phyloP scores from a whole-genome alignment of 2,329 filamentous ascomycete species.

The Grosmannia serpens region DNA sequence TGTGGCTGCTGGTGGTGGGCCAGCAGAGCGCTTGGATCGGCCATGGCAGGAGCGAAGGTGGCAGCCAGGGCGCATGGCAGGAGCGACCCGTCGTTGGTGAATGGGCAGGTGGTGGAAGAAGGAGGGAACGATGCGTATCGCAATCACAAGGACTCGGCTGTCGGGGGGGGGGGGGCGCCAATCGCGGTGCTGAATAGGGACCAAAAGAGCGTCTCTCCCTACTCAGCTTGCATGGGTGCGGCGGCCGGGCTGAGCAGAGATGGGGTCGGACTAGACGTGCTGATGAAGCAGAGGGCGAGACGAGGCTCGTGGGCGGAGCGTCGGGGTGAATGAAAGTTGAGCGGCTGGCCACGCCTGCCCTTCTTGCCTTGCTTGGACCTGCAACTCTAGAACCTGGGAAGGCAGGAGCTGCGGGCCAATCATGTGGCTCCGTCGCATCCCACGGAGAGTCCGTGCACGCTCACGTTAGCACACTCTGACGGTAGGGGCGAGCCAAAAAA shows the following conservation, averaged over 20 bases:
- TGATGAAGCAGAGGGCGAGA: neutral
- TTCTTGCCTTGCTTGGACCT: neutral
- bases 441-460: neutral
- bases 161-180: neutral
- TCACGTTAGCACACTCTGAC: neutral
- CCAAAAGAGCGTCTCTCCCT: neutral
- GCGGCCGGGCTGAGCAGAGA: neutral
- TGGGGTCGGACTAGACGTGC: neutral
- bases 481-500: neutral
- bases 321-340: neutral
- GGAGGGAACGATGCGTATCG: neutral
- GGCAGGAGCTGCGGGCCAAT: neutral
- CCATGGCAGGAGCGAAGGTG: conserved; percentile 18
- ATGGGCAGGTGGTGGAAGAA: neutral
- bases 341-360: neutral
- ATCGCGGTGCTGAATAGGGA: neutral
- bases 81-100: conserved; percentile 4
- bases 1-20: conserved; percentile 7
- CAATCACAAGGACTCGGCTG: neutral
- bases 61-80: conserved; percentile 17
- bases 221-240: neutral
- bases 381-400: neutral
- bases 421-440: neutral
- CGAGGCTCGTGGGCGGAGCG: neutral
- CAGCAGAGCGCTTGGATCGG: conserved; percentile 13